These are phyloP conservation scores for Cladophialophora bantiana DNA, from an alignment of 2,329 filamentous ascomycete genomes.

Conservation along the genomic window DNA sequence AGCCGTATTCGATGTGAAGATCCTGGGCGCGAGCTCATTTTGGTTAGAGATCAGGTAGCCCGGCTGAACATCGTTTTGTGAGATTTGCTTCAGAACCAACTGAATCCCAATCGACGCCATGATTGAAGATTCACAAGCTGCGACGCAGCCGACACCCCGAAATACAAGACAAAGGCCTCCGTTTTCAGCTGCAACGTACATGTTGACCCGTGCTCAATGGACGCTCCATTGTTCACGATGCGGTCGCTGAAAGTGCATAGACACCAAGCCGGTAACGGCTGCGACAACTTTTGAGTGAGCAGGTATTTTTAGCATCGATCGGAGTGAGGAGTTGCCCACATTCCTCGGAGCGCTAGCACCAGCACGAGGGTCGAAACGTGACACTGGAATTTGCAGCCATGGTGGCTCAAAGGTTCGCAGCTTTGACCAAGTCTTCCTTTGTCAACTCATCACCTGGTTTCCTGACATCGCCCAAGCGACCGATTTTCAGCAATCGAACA, in stretches of 20 bases:
- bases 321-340: slow-evolving; percentile 17
- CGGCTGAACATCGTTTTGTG: slow-evolving; percentile 7
- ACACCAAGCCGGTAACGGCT: slow-evolving; percentile 5
- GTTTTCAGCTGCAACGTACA: slow-evolving; percentile 21
- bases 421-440: slow-evolving; percentile 58
- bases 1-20: slow-evolving; percentile 24
- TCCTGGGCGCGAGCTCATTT: slow-evolving; percentile 26
- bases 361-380: not conserved
- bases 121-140: not conserved
- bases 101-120: not conserved
- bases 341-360: slow-evolving; percentile 22
- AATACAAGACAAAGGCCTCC: slow-evolving; percentile 25
- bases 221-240: slow-evolving; percentile 24
- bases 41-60: not conserved
- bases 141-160: slow-evolving; percentile 1
- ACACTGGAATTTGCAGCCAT: slow-evolving; percentile 10
- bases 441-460: slow-evolving; percentile 61
- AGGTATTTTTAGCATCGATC: slow-evolving; percentile 16
- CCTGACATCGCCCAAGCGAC: slow-evolving; percentile 61
- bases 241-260: not conserved
- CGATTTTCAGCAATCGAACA: slow-evolving; percentile 60
- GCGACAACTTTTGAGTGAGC: not conserved
- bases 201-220: not conserved
- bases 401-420: slow-evolving; percentile 51
- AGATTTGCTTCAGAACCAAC: not conserved